These are phyloP conservation scores for Helicocarpus griseus DNA, from an alignment of 2,329 filamentous ascomycete genomes.

Conservation along the genomic window DNA sequence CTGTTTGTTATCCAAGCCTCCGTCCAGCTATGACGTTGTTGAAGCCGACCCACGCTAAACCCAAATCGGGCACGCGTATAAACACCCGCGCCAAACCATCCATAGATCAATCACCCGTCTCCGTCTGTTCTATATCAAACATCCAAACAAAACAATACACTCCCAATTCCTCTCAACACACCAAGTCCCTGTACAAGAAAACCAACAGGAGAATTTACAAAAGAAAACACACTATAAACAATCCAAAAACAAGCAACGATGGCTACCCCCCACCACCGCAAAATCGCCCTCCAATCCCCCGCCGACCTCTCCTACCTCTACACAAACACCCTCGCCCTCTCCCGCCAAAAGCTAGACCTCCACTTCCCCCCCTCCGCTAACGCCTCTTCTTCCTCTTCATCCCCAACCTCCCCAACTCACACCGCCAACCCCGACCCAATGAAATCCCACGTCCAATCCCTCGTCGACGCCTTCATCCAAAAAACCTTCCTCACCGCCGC, in stretches of 20 bases:
- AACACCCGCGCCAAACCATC: neutral
- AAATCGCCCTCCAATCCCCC: slow-evolving; percentile 42
- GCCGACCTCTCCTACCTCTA: slow-evolving; percentile 41
- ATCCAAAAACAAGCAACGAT: slow-evolving; percentile 10
- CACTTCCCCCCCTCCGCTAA: slow-evolving; percentile 35
- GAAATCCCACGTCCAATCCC: slow-evolving; percentile 1
- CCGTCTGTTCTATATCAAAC: neutral
- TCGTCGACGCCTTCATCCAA: slow-evolving; percentile 31
- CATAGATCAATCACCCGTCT: neutral
- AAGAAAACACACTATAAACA: neutral
- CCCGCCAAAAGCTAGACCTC: slow-evolving; percentile 40
- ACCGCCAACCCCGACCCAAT: neutral
- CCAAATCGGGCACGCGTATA: neutral
- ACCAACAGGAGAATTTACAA: no score
- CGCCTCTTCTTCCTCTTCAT: slow-evolving; percentile 13
- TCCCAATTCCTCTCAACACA: neutral
- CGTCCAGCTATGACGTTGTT: neutral
- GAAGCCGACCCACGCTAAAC: neutral
- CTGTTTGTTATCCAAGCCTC: neutral
- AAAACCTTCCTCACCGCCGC: slow-evolving; percentile 36
- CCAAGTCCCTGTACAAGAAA: no score
- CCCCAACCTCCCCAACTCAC: neutral
- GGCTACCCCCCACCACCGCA: slow-evolving; percentile 34
- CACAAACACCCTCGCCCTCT: slow-evolving; percentile 34
- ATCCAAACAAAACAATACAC: no score